Percentiles rank a stretch among this genome's conserved stretches.
These are phyloP conservation scores for Aspergillus aculeatus DNA, from an alignment of 2,329 filamentous ascomycete species.

Conservation along the genomic window DNA sequence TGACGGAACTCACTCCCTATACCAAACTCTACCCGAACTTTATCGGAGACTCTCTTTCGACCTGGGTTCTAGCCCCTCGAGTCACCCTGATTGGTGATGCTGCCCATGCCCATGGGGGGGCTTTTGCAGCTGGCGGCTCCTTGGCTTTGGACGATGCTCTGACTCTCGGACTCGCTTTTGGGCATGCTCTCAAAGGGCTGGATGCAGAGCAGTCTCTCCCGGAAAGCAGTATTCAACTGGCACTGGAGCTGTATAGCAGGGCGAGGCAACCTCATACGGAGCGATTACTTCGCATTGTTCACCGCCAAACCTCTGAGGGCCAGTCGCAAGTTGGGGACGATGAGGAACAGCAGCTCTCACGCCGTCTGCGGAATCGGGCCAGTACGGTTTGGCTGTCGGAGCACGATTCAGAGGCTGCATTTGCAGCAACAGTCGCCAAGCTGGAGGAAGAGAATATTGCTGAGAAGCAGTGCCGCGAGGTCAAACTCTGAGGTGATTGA, in stretches of 20 bases:
- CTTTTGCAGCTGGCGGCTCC: conserved; percentile 32
- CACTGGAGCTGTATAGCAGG: conserved; percentile 44
- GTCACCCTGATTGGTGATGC: conserved; percentile 31
- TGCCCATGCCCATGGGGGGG: conserved; percentile 32
- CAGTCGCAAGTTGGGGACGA: conserved; percentile 25
- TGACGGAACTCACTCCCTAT: conserved; percentile 44
- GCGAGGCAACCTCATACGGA: conserved; percentile 46
- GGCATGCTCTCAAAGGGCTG: conserved; percentile 27
- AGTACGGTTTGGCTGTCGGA: conserved; percentile 49
- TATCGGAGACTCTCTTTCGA: conserved; percentile 41
- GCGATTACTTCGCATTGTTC: conserved; percentile 37
- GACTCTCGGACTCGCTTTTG: conserved; percentile 43
- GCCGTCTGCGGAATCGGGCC: conserved; percentile 36
- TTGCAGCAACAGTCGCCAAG: conserved; percentile 17
- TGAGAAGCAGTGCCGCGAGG: too few relatives aligned
- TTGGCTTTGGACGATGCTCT: conserved; percentile 37
- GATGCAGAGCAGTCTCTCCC: conserved; percentile 17
- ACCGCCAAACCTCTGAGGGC: conserved; percentile 10
- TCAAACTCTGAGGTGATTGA: too few relatives aligned
- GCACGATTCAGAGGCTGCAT: conserved; percentile 47
- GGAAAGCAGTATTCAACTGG: conserved; percentile 24
- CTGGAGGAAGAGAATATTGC: too few relatives aligned
- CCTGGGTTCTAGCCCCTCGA: conserved; percentile 42
- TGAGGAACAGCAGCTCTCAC: conserved; percentile 37
- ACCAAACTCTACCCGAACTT: conserved; percentile 47